Conservation (phyloP, 1,284 basidiomycete genomes). For the Marasmius fiardii region DNA sequence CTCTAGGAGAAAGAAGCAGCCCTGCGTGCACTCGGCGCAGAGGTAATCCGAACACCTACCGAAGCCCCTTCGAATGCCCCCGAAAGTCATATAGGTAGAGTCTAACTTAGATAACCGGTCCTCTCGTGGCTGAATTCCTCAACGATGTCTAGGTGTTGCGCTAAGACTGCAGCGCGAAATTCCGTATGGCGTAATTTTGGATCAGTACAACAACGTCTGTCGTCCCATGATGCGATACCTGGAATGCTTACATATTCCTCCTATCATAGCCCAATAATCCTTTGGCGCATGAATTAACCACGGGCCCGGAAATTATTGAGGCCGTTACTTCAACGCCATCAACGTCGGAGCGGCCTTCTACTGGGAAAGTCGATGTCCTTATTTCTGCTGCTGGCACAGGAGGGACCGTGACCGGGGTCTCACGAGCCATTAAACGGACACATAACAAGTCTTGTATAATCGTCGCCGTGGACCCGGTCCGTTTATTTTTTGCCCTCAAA, state of each 20-base stretch:
- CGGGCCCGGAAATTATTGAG: conserved; percentile 87
- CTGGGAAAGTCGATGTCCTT: conserved; percentile 77
- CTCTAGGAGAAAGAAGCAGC: conserved; percentile 89
- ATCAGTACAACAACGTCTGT: conserved; percentile 82
- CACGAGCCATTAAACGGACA: conserved; percentile 76
- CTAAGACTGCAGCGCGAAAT: conserved; percentile 76
- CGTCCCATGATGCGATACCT: background rate
- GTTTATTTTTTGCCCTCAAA: conserved; percentile 21
- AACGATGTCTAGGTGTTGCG: conserved; percentile 80
- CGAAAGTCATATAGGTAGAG: conserved; percentile 87
- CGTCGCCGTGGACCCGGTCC: conserved; percentile 89
- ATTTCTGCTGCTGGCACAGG: conserved; percentile 94
- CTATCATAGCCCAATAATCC: conserved; percentile 75
- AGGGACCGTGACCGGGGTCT: conserved; percentile 88
- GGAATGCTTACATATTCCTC: conserved; percentile 6
- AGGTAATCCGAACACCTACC: conserved; percentile 93
- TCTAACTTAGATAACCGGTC: conserved; percentile 24
- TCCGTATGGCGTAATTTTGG: conserved; percentile 85
- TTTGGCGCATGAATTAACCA: conserved; percentile 83
- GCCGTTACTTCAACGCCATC: conserved; percentile 64
- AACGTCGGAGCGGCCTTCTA: conserved; percentile 51
- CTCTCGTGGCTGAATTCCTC: conserved; percentile 80
- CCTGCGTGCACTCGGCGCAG: conserved; percentile 87
- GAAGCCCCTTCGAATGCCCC: conserved; percentile 84
- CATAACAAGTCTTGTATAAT: conserved; percentile 72